These are phyloP conservation scores for Chenopodium formosanum DNA, from an alignment of 148 eudicot genomes.

Conservation along the genomic window DNA sequence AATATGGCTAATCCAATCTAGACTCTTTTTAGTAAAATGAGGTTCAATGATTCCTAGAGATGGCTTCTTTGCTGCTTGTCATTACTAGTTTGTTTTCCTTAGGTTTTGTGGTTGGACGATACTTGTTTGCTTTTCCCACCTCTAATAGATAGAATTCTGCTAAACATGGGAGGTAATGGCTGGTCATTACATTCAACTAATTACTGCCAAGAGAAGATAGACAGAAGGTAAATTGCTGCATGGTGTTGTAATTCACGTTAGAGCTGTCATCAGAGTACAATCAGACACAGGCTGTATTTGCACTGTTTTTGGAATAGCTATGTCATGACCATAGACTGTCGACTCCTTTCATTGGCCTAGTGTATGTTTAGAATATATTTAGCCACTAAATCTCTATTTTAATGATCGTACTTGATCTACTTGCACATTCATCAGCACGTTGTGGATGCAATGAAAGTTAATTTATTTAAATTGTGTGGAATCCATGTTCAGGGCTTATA, in stretches of 20 bases:
- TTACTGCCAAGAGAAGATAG: neutral
- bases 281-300: no score
- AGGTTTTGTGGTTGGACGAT: slow-evolving; percentile 4
- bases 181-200: neutral
- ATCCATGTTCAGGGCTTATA: no score
- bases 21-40: slow-evolving; percentile 20
- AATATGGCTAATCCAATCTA: slow-evolving; percentile 11
- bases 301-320: neutral
- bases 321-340: neutral
- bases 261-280: neutral
- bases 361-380: slow-evolving; percentile 2
- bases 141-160: slow-evolving; percentile 9
- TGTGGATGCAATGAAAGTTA: neutral
- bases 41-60: slow-evolving; percentile 20
- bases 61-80: neutral
- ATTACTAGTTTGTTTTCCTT: neutral
- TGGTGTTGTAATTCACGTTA: neutral
- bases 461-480: no score
- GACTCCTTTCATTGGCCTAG: neutral
- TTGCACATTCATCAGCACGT: neutral
- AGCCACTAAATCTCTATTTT: neutral
- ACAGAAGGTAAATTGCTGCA: neutral
- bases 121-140: neutral
- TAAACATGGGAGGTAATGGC: neutral
- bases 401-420: neutral